Percentiles rank a stretch among this genome's conserved stretches.
Conservation (phyloP, 495 filamentous ascomycete species). For the Neurospora cerealis region DNA sequence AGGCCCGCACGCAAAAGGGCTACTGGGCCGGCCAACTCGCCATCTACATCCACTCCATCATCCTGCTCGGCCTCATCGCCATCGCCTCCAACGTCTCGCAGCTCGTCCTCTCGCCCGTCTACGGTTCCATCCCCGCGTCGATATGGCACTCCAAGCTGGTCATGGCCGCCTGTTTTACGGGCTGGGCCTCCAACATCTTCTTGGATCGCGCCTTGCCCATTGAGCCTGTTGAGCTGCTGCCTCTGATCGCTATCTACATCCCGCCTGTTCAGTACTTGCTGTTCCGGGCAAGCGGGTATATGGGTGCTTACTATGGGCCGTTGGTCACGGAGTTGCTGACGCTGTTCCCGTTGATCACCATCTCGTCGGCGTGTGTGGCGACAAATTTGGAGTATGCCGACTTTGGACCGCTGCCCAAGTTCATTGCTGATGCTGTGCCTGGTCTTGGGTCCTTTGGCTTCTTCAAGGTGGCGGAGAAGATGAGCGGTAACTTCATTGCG, state of each 20-base stretch:
- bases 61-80: slow-evolving; percentile 58
- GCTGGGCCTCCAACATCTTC: slow-evolving; percentile 50
- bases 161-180: slow-evolving; percentile 48
- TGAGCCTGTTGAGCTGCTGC: slow-evolving; percentile 63
- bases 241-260: slow-evolving; percentile 63
- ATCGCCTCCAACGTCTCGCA: slow-evolving; percentile 65
- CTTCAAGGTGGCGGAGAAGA: slow-evolving; percentile 49
- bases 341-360: slow-evolving; percentile 59
- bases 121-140: slow-evolving; percentile 66
- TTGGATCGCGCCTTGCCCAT: slow-evolving; percentile 32
- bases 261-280: slow-evolving; percentile 62
- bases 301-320: slow-evolving; percentile 64
- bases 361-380: slow-evolving; percentile 56
- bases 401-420: slow-evolving; percentile 44
- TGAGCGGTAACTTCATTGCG: slow-evolving; percentile 41
- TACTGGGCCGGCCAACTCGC: slow-evolving; percentile 24
- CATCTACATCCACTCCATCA: slow-evolving; percentile 27
- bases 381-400: slow-evolving; percentile 51
- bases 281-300: slow-evolving; percentile 47
- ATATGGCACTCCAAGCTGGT: slow-evolving; percentile 61
- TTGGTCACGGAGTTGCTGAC: slow-evolving; percentile 62
- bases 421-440: slow-evolving; percentile 46
- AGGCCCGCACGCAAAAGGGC: slow-evolving; percentile 36
- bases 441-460: slow-evolving; percentile 52
- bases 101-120: slow-evolving; percentile 70